phyloP scores from a whole-genome alignment of 495 filamentous ascomycete species.

The Xylaria curta region DNA sequence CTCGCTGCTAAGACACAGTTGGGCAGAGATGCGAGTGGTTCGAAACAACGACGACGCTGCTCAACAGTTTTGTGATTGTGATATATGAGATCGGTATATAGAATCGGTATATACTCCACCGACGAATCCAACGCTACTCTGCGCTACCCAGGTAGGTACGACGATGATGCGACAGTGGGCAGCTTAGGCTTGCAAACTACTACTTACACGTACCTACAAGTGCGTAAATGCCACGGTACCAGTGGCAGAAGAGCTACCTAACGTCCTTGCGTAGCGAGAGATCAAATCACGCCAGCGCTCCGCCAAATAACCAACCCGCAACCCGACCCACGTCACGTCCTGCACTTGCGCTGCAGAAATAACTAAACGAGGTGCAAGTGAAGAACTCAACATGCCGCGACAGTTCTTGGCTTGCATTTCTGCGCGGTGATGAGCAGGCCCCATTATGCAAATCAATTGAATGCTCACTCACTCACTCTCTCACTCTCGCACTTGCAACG shows the following conservation, averaged over 20 bases:
- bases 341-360: neutral
- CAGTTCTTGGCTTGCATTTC: conserved; percentile 21
- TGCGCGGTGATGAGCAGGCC: conserved; percentile 18
- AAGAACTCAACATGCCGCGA: conserved; percentile 5
- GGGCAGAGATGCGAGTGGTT: conserved; percentile 1
- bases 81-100: neutral
- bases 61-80: neutral
- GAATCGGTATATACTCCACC: neutral
- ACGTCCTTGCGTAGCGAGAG: too few relatives aligned
- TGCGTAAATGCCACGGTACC: neutral
- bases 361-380: conserved; percentile 15
- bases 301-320: conserved; percentile 9
- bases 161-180: neutral
- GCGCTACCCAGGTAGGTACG: neutral
- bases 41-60: neutral
- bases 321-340: conserved; percentile 13
- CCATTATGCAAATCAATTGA: conserved; percentile 13
- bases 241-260: neutral
- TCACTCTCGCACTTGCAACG: neutral
- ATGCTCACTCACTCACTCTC: neutral
- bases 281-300: conserved; percentile 20
- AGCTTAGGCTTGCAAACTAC: neutral
- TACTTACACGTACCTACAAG: too few relatives aligned
- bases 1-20: neutral
- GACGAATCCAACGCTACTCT: conserved; percentile 10